Conservation (phyloP, 2,329 filamentous ascomycete species). For the Alternaria sp. region DNA sequence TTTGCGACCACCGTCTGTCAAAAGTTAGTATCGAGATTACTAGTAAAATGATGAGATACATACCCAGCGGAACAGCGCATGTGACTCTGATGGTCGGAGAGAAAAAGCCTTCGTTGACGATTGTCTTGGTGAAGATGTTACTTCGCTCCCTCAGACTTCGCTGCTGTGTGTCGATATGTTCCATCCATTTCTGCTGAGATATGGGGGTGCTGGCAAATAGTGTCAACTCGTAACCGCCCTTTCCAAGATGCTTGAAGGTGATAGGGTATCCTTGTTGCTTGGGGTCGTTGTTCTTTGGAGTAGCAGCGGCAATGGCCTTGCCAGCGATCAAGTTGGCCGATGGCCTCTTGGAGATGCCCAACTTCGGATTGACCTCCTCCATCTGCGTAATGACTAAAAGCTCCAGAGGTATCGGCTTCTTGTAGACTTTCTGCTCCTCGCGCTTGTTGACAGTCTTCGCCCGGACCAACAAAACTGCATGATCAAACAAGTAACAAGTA, state of each 20-base stretch:
- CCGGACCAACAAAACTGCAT: constrained; percentile 88
- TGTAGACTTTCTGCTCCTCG: constrained; percentile 94
- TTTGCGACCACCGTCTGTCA: constrained; percentile 87
- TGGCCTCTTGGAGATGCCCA: constrained; percentile 81
- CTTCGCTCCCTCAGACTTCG: constrained; percentile 78
- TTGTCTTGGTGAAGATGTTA: constrained; percentile 72
- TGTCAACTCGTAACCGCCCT: constrained; percentile 91
- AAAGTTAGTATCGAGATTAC: constrained; percentile 28
- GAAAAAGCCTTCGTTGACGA: constrained; percentile 86
- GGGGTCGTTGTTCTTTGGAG: constrained; percentile 41
- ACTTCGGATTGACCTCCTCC: constrained; percentile 88
- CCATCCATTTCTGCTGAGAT: constrained; percentile 94
- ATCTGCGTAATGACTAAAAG: constrained; percentile 93
- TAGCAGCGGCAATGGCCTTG: constrained; percentile 57
- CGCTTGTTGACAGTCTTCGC: constrained; percentile 91
- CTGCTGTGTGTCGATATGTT: constrained; percentile 91
- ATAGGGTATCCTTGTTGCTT: constrained; percentile 86
- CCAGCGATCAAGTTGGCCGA: constrained; percentile 74
- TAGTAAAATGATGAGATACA: constrained; percentile 39
- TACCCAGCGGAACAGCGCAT: constrained; percentile 90
- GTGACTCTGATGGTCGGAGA: constrained; percentile 88
- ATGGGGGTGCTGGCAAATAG: constrained; percentile 86
- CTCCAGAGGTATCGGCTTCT: constrained; percentile 93
- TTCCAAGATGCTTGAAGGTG: constrained; percentile 94
- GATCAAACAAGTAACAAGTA: constrained; percentile 94